Conservation (phyloP, 139 green algal genomes). For the Tetraselmis chui region DNA sequence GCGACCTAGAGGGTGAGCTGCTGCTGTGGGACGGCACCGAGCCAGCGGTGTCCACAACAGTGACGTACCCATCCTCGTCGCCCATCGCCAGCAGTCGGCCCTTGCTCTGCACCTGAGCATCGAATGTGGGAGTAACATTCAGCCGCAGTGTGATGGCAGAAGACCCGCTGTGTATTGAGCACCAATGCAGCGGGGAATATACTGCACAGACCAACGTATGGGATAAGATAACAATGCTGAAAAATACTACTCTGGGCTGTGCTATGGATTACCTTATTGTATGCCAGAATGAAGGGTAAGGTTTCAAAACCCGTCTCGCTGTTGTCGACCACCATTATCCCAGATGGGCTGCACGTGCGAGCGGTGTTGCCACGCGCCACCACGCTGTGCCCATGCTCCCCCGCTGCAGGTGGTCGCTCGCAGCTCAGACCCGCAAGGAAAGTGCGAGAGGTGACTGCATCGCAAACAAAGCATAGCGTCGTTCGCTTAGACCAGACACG, state of each 20-base stretch:
- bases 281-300: conserved; percentile 28
- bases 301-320: background rate
- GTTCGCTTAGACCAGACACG: too few species aligned
- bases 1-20: background rate
- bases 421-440: conserved; percentile 19
- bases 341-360: background rate
- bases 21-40: conserved; percentile 18
- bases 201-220: conserved; percentile 4
- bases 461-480: too few species aligned
- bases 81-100: conserved; percentile 53
- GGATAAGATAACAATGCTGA: background rate
- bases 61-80: conserved; percentile 73
- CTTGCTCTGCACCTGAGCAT: conserved; percentile 21
- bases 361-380: too few species aligned
- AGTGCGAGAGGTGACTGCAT: conserved; percentile 14
- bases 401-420: background rate
- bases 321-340: conserved; percentile 5
- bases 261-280: conserved; percentile 19
- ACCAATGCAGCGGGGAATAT: background rate
- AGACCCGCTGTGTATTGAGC: background rate
- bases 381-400: background rate
- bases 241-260: background rate
- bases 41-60: conserved; percentile 42
- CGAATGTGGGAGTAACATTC: background rate
- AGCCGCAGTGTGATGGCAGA: background rate